A percentile compares a stretch with the other conserved stretches of the same genome.
phyloP scores from a whole-genome alignment of 2,329 filamentous ascomycete species.

The Cladophialophora carrionii region DNA sequence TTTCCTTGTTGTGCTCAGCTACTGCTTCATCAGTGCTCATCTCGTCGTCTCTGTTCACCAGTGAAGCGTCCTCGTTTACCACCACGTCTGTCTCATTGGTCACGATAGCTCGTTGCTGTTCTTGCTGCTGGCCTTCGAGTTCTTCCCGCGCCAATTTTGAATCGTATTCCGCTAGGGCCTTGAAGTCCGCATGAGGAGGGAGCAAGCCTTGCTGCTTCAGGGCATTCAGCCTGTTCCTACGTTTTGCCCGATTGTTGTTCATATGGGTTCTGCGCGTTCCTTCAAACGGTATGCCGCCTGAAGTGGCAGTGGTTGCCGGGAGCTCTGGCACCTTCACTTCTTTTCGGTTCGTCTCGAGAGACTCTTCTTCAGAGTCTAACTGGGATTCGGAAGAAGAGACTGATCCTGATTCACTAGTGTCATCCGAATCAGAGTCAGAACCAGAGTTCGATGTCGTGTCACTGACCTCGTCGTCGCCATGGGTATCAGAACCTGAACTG shows the following conservation, averaged over 20 bases:
- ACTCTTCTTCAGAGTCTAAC: slow-evolving; percentile 45
- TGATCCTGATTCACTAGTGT: slow-evolving; percentile 34
- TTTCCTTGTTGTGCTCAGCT: slow-evolving; percentile 1
- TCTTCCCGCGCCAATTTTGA: slow-evolving; percentile 36
- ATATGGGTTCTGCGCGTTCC: slow-evolving; percentile 57
- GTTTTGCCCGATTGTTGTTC: slow-evolving; percentile 60
- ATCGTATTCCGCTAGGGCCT: slow-evolving; percentile 22
- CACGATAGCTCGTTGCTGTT: neutral
- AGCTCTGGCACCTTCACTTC: neutral
- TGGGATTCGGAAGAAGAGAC: slow-evolving; percentile 43
- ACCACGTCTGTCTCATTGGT: neutral
- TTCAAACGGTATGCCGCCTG: slow-evolving; percentile 49
- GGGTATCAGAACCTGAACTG: slow-evolving; percentile 26
- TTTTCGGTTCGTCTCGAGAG: neutral
- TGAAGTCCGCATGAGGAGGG: slow-evolving; percentile 54
- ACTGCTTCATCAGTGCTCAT: neutral
- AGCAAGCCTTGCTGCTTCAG: slow-evolving; percentile 60
- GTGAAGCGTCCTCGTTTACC: neutral
- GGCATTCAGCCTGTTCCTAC: slow-evolving; percentile 54
- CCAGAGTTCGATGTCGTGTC: slow-evolving; percentile 38
- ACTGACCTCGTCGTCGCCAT: slow-evolving; percentile 34
- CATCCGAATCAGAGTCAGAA: slow-evolving; percentile 37
- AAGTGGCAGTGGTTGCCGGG: neutral
- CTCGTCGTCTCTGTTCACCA: neutral
- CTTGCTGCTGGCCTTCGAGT: slow-evolving; percentile 45